Percentiles rank a stretch among this genome's conserved stretches.
phyloP scores from a whole-genome alignment of 2,329 filamentous ascomycete species.

The Pseudogymnoascus sp. region DNA sequence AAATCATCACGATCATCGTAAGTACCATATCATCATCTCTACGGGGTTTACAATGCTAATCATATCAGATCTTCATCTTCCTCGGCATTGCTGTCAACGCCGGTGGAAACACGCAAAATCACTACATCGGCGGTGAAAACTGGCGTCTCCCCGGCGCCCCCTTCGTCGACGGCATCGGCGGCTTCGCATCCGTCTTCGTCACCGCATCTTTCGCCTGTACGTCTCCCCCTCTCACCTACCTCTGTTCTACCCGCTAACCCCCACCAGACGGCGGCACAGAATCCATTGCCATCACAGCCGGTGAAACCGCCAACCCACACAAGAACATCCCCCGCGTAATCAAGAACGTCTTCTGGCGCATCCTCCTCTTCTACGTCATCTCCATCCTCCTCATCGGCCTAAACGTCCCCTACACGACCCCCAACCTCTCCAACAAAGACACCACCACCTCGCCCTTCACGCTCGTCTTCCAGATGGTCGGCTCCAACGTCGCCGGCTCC shows the following conservation, averaged over 20 bases:
- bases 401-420: slow-evolving; percentile 45
- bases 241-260: background rate
- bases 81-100: slow-evolving; percentile 53
- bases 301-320: slow-evolving; percentile 56
- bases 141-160: slow-evolving; percentile 54
- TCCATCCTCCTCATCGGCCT: slow-evolving; percentile 49
- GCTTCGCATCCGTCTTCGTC: slow-evolving; percentile 58
- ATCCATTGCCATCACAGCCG: slow-evolving; percentile 58
- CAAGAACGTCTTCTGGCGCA: slow-evolving; percentile 58
- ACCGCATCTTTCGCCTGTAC: slow-evolving; percentile 51
- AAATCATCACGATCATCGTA: slow-evolving; percentile 45
- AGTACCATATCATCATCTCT: too few species aligned
- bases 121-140: slow-evolving; percentile 51
- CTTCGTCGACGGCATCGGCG: slow-evolving; percentile 57
- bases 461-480: slow-evolving; percentile 52
- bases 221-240: slow-evolving; percentile 30
- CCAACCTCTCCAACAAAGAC: slow-evolving; percentile 35
- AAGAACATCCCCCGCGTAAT: slow-evolving; percentile 55
- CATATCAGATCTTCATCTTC: slow-evolving; percentile 49
- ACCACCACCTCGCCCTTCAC: slow-evolving; percentile 48
- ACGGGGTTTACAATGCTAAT: too few species aligned
- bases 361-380: slow-evolving; percentile 39
- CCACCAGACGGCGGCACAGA: slow-evolving; percentile 46
- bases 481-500: slow-evolving; percentile 45
- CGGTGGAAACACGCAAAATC: slow-evolving; percentile 45